These are phyloP conservation scores for Sphagnum tenellum DNA, from an alignment of 225 moss, liverwort and hornwort genomes.

Conservation along the genomic window DNA sequence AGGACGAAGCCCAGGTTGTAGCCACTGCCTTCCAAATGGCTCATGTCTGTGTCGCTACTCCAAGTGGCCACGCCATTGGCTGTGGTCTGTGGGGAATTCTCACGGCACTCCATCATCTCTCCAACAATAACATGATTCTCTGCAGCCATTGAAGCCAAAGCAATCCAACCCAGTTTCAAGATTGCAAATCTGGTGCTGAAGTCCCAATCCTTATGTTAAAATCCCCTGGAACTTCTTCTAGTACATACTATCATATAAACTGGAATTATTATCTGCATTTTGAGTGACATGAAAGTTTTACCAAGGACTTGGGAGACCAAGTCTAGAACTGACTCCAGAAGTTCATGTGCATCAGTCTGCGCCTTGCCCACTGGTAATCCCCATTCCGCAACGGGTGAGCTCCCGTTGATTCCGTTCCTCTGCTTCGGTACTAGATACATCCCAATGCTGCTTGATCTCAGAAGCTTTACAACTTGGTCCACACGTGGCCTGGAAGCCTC, in stretches of 20 bases:
- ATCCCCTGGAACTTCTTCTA: too few relatives aligned
- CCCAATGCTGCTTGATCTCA: conserved; percentile 56
- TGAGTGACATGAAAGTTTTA: conserved; percentile 11
- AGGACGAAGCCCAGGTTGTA: conserved; percentile 90
- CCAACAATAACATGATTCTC: conserved; percentile 93
- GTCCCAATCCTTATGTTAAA: neutral
- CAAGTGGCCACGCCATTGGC: conserved; percentile 78
- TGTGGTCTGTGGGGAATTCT: conserved; percentile 48
- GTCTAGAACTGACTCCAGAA: conserved; percentile 74
- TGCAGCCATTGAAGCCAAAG: conserved; percentile 20
- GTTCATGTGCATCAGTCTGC: conserved; percentile 90
- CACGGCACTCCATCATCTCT: conserved; percentile 81
- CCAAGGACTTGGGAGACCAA: conserved; percentile 81
- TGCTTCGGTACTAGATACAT: conserved; percentile 38
- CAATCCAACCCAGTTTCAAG: neutral
- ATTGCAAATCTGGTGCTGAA: conserved; percentile 6
- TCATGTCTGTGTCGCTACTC: conserved; percentile 79
- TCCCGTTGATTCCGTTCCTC: conserved; percentile 42
- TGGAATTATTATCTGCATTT: neutral
- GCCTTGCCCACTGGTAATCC: conserved; percentile 94
- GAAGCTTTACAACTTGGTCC: conserved; percentile 84
- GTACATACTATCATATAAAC: neutral
- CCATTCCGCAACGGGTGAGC: too few relatives aligned
- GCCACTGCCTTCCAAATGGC: conserved; percentile 82
- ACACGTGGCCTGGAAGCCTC: conserved; percentile 97